These are phyloP conservation scores for Helenozyma rhizophorensis DNA, from an alignment of 805 yeast species.

Conservation along the genomic window DNA sequence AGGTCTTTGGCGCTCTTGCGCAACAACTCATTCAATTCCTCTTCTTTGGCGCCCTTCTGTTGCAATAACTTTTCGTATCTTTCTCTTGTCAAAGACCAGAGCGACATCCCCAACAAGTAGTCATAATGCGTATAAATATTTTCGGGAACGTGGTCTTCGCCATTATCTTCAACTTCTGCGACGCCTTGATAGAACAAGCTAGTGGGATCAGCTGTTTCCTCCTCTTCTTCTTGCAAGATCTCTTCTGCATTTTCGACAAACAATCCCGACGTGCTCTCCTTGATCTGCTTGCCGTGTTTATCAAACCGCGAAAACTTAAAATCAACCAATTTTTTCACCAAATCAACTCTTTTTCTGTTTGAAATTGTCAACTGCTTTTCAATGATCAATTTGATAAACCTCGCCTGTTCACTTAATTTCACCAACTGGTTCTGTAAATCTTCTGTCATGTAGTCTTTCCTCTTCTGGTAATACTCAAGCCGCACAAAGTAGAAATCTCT, in stretches of 20 bases:
- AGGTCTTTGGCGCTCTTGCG: slow-evolving; percentile 76
- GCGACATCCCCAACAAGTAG: slow-evolving; percentile 84
- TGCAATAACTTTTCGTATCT: slow-evolving; percentile 74
- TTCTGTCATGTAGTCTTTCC: slow-evolving; percentile 75
- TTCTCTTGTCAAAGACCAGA: slow-evolving; percentile 90
- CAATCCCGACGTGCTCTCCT: slow-evolving; percentile 29
- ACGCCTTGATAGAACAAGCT: too few relatives aligned
- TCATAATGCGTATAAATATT: slow-evolving; percentile 69
- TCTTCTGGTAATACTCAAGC: slow-evolving; percentile 82
- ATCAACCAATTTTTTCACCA: slow-evolving; percentile 59
- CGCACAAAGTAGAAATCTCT: slow-evolving; percentile 83
- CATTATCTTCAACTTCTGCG: slow-evolving; percentile 28
- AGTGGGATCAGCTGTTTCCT: slow-evolving; percentile 39
- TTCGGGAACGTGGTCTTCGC: slow-evolving; percentile 40
- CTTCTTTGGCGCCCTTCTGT: slow-evolving; percentile 70
- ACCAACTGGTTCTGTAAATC: slow-evolving; percentile 71
- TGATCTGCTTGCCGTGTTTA: slow-evolving; percentile 61
- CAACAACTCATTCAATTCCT: slow-evolving; percentile 62
- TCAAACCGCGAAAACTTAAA: slow-evolving; percentile 74
- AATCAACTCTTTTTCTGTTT: slow-evolving; percentile 64
- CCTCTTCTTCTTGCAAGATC: slow-evolving; percentile 34
- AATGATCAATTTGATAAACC: slow-evolving; percentile 86
- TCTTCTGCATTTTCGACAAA: slow-evolving; percentile 26
- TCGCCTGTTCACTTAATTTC: slow-evolving; percentile 75
- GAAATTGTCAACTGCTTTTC: slow-evolving; percentile 66